A percentile compares a stretch with the other conserved stretches of the same genome.
Conservation (phyloP, 2,329 filamentous ascomycete species). For the Aureobasidium uvarum region DNA sequence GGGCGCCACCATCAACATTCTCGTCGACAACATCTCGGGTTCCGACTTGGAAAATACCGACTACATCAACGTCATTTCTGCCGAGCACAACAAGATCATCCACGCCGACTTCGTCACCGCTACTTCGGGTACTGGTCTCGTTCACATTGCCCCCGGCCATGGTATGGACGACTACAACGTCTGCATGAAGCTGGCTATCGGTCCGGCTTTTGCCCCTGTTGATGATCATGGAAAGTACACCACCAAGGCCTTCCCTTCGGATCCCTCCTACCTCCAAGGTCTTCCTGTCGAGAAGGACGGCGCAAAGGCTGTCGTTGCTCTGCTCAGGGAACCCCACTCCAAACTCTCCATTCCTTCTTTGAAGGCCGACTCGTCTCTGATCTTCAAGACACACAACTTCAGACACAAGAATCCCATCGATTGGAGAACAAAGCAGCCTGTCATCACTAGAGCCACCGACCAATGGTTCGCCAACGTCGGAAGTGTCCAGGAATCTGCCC, state of each 20-base stretch:
- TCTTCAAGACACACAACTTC: conserved; percentile 69
- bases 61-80: conserved; percentile 71
- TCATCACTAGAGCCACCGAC: conserved; percentile 87
- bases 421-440: conserved; percentile 91
- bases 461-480: conserved; percentile 98
- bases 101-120: conserved; percentile 86
- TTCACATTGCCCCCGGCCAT: conserved; percentile 91
- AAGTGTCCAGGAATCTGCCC: conserved; percentile 71
- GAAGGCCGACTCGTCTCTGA: conserved; percentile 36
- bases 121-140: conserved; percentile 89
- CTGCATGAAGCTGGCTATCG: conserved; percentile 68
- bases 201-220: conserved; percentile 72
- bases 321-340: conserved; percentile 53
- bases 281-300: conserved; percentile 70
- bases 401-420: conserved; percentile 96
- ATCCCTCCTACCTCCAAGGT: conserved; percentile 66
- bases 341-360: conserved; percentile 36
- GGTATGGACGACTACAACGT: conserved; percentile 95
- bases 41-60: conserved; percentile 62
- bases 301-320: conserved; percentile 64
- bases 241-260: conserved; percentile 68
- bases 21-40: conserved; percentile 61
- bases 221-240: conserved; percentile 81
- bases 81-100: conserved; percentile 61
- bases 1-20: conserved; percentile 46